These are phyloP conservation scores for Dioscorea dumetorum DNA, from an alignment of 106 monocot species.

Conservation along the genomic window DNA sequence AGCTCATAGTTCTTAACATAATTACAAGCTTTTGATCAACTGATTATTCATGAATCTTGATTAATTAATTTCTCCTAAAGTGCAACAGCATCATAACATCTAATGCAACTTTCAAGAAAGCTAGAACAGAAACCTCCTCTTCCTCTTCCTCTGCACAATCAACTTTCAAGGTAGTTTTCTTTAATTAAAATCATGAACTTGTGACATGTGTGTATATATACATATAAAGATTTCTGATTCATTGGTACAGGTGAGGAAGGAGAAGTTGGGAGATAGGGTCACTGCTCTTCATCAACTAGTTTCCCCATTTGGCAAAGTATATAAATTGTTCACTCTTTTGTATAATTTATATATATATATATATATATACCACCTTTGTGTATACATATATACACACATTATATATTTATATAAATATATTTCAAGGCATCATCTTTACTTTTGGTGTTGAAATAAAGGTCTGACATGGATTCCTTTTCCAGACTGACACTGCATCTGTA, in stretches of 20 bases:
- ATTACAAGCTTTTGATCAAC: neutral
- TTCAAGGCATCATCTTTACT: neutral
- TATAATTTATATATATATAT: neutral
- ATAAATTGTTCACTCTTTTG: neutral
- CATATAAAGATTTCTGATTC: neutral
- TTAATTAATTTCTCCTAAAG: conserved; percentile 28
- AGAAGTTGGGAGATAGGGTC: conserved; percentile 87
- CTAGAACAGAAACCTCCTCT: conserved; percentile 42
- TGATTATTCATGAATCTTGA: neutral
- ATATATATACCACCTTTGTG: neutral
- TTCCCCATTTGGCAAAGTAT: conserved; percentile 98
- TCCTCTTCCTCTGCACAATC: conserved; percentile 48
- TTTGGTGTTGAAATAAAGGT: conserved; percentile 21
- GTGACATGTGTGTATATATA: neutral
- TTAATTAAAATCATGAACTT: neutral
- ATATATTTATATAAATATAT: neutral
- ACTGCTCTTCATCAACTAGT: conserved; percentile 89
- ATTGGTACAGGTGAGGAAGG: conserved; percentile 76
- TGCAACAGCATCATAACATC: conserved; percentile 58
- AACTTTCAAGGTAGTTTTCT: conserved; percentile 58
- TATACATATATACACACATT: no score
- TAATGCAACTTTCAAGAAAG: conserved; percentile 70
- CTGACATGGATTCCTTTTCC: conserved; percentile 44
- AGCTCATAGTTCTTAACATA: neutral
- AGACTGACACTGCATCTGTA: conserved; percentile 98